phyloP scores from a whole-genome alignment of 257 asterid species.

The Pogostemon cablin region DNA sequence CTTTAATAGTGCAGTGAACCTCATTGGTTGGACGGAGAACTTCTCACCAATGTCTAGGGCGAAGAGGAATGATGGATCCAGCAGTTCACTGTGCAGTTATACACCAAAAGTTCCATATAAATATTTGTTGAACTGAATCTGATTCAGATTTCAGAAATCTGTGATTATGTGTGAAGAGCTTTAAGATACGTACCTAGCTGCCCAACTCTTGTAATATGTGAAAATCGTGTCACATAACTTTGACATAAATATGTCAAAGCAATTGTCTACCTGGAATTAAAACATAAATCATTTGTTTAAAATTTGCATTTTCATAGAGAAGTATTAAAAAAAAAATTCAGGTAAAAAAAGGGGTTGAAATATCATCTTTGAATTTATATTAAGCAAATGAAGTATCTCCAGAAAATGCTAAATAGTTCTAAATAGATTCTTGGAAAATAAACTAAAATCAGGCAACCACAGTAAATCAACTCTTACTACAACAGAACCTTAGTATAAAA shows the following conservation, averaged over 20 bases:
- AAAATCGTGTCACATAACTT: slow-evolving; percentile 80
- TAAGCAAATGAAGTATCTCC: too few species aligned
- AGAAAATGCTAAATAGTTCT: slow-evolving; percentile 6
- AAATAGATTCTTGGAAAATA: slow-evolving; percentile 20
- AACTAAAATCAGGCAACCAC: slow-evolving; percentile 20
- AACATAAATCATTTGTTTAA: slow-evolving; percentile 14
- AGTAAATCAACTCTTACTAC: slow-evolving; percentile 18
- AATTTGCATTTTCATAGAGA: slow-evolving; percentile 13
- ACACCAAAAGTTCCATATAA: slow-evolving; percentile 25
- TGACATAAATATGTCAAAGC: slow-evolving; percentile 88
- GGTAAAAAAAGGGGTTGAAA: slow-evolving; percentile 10
- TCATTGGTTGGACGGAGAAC: slow-evolving; percentile 87
- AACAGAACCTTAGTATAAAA: slow-evolving; percentile 2
- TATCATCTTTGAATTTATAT: slow-evolving; percentile 4
- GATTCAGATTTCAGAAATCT: slow-evolving; percentile 22
- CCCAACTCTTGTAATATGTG: slow-evolving; percentile 97
- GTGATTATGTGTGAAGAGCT: slow-evolving; percentile 16
- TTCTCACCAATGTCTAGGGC: slow-evolving; percentile 90
- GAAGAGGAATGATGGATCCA: slow-evolving; percentile 94
- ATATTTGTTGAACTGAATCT: background rate
- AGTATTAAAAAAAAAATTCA: slow-evolving; percentile 14
- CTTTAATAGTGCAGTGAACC: slow-evolving; percentile 72
- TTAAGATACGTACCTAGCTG: slow-evolving; percentile 72
- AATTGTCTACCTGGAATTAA: slow-evolving; percentile 83
- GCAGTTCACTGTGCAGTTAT: slow-evolving; percentile 69